Evolutionary conservation across 768 basidiomycete genomes (phyloP), one percentile per base, ranked within the genome.

Genomic region (Leccinum variicolor): DNA sequence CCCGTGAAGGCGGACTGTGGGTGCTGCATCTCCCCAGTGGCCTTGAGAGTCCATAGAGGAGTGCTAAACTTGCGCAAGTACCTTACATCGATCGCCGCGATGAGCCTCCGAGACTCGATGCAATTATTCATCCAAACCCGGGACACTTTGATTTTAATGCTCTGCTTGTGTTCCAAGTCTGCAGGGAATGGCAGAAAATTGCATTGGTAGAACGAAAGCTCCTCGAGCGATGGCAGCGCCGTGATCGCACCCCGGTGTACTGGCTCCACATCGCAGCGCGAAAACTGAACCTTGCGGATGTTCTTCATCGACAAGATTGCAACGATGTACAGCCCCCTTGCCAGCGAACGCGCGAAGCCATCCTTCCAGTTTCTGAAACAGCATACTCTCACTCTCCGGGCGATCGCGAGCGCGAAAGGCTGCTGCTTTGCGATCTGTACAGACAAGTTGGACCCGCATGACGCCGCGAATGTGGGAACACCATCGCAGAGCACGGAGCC

Each of bases 271-370:
- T 50, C 41, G 14, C 60, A 59, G 2, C 2, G 0, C 1, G 10
- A 46, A 46, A 70, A 64, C 6, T 14, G 13, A 46, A 72, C 54
- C 7, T 47, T 39, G 6, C 14, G 65, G 21, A 70, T 48, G 46
- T 64, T 58, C 2, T 19, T 51, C 69, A 72, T 70, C 39, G 55
- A 29, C 8, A 3, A n/a, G 7, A n/a, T 41, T 19, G 39, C 64
- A 4, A 33, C 5, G n/a, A 48, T n/a, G 45, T 50, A 62, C 31
- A 52, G 33, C 26, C n/a, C 36, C 23, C 11, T 34, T 10, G n/a
- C 57, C 56, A 3, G 6, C 9, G n/a, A 41, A 6, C 6, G n/a
- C 11, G 6, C n/a, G 17, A n/a, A 28, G 29, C 8, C 13, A 1
- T 31, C 29, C 3, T 3, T 0, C 64, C 59, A 63, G 46, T 43